Evolutionary conservation across 2,329 filamentous ascomycete species (phyloP), one percentile per base, ranked within the genome.

Genomic region (Didymellaceae sp.): DNA sequence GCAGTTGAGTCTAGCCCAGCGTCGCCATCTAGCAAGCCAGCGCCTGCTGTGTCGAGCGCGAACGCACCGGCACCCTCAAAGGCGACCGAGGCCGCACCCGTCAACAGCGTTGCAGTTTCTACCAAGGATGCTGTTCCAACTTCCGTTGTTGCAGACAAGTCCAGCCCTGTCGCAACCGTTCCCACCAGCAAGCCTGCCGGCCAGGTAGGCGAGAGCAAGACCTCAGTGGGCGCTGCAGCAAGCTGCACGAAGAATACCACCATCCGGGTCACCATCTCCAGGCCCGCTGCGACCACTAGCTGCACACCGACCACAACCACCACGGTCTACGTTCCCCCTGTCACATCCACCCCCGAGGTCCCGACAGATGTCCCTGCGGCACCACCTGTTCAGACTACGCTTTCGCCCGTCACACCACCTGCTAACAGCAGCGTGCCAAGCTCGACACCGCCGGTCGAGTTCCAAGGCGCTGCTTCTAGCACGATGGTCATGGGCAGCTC

Each of bases 281-380:
- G 45, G 14, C 37, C 59, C 7, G 45, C 56, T 24, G 43, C 42
- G 32, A 46, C 31, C n/a, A 54, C 58, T 38, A 52, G 45, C 24
- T 66, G 63, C 57, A 62, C 58, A n/a, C 59, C 65, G 14, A 63
- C 51, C 43, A 52, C 57, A 10, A 69, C 65, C 1, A 40, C 49
- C 5, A 70, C 67, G 10, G 51, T 70, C 16, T 68, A 66, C 22
- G 61, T 68, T 5, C 57, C 61, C 18, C 42, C 54, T 30, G 38
- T 44, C 17, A 50, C 55, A 16, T 40, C 47, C 20, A 44, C 45
- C 11, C 35, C 58, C 2, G 47, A 45, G n/a, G 37, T 46, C 18
- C 42, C 48, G 3, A 49, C 53, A 20, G 39, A 46, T 20, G 45
- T 47, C 22, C 50, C 57, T 10, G 38, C 43, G 5, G 53, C 37